Evolutionary conservation across 176 grass and related monocot species (phyloP), one percentile per base, ranked within the genome.

Genomic region (Calamus simplicifolius): DNA sequence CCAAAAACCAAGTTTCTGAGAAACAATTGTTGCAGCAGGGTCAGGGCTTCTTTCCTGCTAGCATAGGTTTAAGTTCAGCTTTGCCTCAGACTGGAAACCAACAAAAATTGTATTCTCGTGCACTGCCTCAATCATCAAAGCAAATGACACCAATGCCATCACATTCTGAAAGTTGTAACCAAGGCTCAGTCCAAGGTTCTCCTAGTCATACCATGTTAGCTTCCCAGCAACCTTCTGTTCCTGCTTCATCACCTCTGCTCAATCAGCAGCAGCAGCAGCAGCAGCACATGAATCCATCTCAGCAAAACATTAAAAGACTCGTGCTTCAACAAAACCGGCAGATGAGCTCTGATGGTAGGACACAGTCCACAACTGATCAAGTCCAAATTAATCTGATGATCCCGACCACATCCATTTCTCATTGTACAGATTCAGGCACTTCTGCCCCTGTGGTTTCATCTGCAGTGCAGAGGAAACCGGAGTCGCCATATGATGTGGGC

Each of bases 21-120:
- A 85, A 82, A 76, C 75, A 70, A 50, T 27, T 60, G 61, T 51
- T 52, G 64, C 87, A 82, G 49, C 82, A 85, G 57, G 68, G 56
- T 62, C 57, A 58, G 59, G 79, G 75, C 4, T 76, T 79, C 61
- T 79, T 85, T 65, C 19, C 77, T 72, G 78, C 71, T 65, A 77
- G 68, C 67, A 68, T 69, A 27, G 78, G 75, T 72, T 59, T 73
- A 63, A 69, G 79, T 69, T 56, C 86, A 69, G 74, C 68, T 57
- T 56, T 81, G 56, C 19, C 75, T 77, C 87, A 85, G 70, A 53
- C 84, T 67, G 81, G 77, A 49, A 90, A 68, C 65, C 81, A 85
- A 72, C 43, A 62, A 68, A 98, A 89, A 60, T 63, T 85, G 35
- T 83, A 88, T 51, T 68, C 64, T 77, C 69, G 71, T 66, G 73